Evolutionary conservation across 768 basidiomycete genomes (phyloP).

Genomic region (Tulasnella sp.): DNA sequence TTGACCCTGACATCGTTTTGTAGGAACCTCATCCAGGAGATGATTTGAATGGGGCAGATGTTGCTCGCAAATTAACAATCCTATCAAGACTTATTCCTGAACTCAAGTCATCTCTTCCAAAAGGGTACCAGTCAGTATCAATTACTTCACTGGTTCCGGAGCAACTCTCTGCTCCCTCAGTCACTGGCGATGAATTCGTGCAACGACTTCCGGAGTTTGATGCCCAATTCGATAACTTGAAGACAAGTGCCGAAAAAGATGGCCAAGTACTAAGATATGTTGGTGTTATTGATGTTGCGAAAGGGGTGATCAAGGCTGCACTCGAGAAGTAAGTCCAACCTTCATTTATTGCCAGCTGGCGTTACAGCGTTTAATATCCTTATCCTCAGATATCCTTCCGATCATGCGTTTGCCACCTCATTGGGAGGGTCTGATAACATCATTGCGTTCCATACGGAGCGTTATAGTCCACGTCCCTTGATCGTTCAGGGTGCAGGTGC

Average conservation of each 20-base stretch:
- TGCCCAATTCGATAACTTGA: constrained; percentile 55
- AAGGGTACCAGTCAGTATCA: constrained; percentile 66
- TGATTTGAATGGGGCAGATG: constrained; percentile 93
- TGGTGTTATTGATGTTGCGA: constrained; percentile 76
- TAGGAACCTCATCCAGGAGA: constrained; percentile 97
- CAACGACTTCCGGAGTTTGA: constrained; percentile 70
- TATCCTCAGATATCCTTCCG: constrained; percentile 64
- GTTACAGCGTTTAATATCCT: neutral
- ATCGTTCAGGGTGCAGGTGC: constrained; percentile 95
- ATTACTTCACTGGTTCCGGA: constrained; percentile 79
- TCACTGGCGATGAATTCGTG: constrained; percentile 69
- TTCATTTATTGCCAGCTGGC: neutral
- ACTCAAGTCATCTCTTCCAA: constrained; percentile 41
- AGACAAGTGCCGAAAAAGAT: constrained; percentile 63
- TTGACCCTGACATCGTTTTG: neutral
- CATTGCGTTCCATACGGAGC: constrained; percentile 89
- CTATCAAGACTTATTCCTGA: constrained; percentile 64
- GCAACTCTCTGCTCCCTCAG: constrained; percentile 38
- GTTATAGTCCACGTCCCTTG: constrained; percentile 78
- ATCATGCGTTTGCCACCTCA: constrained; percentile 91
- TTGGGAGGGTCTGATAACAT: constrained; percentile 96
- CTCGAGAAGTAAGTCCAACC: constrained; percentile 58
- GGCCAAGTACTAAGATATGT: constrained; percentile 87
- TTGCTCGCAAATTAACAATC: constrained; percentile 94
- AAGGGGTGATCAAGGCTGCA: constrained; percentile 67